phyloP scores from a whole-genome alignment of 345 rosid species.

The Cardamine occulta region DNA sequence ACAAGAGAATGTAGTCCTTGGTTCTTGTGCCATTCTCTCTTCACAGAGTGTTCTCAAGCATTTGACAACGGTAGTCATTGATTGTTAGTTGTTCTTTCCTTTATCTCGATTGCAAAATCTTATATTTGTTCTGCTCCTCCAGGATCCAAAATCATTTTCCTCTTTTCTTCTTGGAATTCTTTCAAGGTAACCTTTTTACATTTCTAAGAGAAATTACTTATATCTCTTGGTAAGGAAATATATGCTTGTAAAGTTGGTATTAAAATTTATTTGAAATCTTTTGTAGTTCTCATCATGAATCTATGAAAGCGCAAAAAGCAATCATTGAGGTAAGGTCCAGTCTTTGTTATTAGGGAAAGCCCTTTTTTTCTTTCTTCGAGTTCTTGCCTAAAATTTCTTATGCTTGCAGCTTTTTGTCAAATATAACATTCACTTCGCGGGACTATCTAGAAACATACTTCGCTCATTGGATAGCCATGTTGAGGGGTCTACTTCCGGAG shows the following conservation, averaged over 20 bases:
- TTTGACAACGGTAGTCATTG: slow-evolving; percentile 73
- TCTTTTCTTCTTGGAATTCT: slow-evolving; percentile 85
- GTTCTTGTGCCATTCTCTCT: slow-evolving; percentile 91
- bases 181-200: slow-evolving; percentile 64
- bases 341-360: slow-evolving; percentile 8
- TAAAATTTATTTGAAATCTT: slow-evolving; percentile 28
- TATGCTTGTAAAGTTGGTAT: slow-evolving; percentile 18
- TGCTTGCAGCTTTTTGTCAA: slow-evolving; percentile 91
- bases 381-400: slow-evolving; percentile 19
- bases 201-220: slow-evolving; percentile 17
- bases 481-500: slow-evolving; percentile 71
- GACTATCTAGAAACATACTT: slow-evolving; percentile 81
- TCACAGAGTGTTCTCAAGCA: slow-evolving; percentile 94
- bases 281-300: slow-evolving; percentile 92
- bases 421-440: slow-evolving; percentile 91
- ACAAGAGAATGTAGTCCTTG: slow-evolving; percentile 80
- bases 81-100: slow-evolving; percentile 32
- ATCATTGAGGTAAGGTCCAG: slow-evolving; percentile 74
- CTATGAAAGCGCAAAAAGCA: slow-evolving; percentile 91
- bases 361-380: background rate
- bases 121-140: slow-evolving; percentile 47
- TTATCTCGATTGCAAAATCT: slow-evolving; percentile 31
- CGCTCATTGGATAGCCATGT: slow-evolving; percentile 57
- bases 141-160: slow-evolving; percentile 86
- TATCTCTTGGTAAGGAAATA: slow-evolving; percentile 13